Conservation (phyloP, 345 rosid genomes). For the Lenwebbia sp. region DNA sequence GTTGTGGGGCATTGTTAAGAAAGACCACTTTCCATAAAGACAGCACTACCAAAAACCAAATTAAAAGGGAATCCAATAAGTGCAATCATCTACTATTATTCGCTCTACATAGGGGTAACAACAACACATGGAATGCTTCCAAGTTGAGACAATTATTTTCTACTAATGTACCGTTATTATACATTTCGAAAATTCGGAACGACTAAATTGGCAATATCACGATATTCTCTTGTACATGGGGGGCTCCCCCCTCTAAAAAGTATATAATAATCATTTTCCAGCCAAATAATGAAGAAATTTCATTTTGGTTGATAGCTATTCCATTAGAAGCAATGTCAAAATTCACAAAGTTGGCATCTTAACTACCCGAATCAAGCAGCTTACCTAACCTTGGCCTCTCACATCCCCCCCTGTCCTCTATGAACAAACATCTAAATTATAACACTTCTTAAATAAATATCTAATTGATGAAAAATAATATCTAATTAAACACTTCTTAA, state of each 20-base stretch:
- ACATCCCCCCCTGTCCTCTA: not conserved
- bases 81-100: not conserved
- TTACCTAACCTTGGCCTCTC: not conserved
- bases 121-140: not conserved
- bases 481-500: too few species aligned
- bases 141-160: not conserved
- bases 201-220: not conserved
- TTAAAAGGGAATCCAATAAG: not conserved
- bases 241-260: not conserved
- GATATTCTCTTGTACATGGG: not conserved
- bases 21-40: not conserved
- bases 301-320: not conserved
- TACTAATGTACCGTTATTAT: not conserved
- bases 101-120: not conserved
- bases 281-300: not conserved
- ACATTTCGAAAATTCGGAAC: not conserved
- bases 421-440: not conserved
- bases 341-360: conserved; percentile 2
- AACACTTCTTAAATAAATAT: too few species aligned
- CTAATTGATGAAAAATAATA: too few species aligned
- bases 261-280: not conserved
- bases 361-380: conserved; percentile 3
- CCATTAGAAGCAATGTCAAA: not conserved
- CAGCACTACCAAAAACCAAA: not conserved
- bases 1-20: not conserved